These are phyloP conservation scores for Pichia sp. DNA, from an alignment of 1,139 yeast species.

Conservation along the genomic window DNA sequence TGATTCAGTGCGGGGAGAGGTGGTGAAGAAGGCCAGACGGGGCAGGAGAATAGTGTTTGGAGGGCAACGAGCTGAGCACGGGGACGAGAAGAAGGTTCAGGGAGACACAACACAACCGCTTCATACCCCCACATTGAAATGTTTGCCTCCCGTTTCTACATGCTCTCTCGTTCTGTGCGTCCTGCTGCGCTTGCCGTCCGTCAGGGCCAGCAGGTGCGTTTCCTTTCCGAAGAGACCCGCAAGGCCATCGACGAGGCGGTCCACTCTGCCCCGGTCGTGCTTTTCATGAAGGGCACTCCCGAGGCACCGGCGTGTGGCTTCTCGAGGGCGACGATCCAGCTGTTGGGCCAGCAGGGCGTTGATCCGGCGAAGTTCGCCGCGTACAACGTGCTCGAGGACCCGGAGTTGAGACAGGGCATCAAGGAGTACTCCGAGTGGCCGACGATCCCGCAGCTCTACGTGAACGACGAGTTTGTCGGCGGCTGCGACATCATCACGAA, in stretches of 20 bases:
- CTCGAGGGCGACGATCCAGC: slow-evolving; percentile 89
- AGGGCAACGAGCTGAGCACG: too few species aligned
- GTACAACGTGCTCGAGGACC: slow-evolving; percentile 91
- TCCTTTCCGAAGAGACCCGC: slow-evolving; percentile 71
- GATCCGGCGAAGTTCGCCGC: slow-evolving; percentile 97
- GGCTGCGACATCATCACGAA: slow-evolving; percentile 94
- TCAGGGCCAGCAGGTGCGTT: slow-evolving; percentile 38
- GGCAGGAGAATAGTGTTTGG: neutral
- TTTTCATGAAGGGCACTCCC: slow-evolving; percentile 96
- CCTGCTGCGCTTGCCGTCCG: neutral
- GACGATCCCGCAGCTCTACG: slow-evolving; percentile 69
- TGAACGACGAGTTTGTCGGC: slow-evolving; percentile 82
- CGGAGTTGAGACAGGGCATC: slow-evolving; percentile 86
- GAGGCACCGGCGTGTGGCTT: slow-evolving; percentile 98
- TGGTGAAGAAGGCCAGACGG: neutral
- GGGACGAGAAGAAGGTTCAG: neutral
- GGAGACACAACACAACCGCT: too few species aligned
- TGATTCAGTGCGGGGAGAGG: too few species aligned
- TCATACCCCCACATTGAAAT: neutral
- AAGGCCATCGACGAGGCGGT: slow-evolving; percentile 84
- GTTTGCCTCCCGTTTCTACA: slow-evolving; percentile 11
- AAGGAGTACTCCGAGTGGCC: slow-evolving; percentile 97
- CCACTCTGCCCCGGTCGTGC: slow-evolving; percentile 84
- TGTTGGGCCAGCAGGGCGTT: slow-evolving; percentile 94
- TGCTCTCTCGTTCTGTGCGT: neutral